A percentile compares a stretch with the other conserved stretches of the same genome.
Evolutionary conservation across 257 asterid genomes (phyloP).

Genomic region (Solanum piurae): DNA sequence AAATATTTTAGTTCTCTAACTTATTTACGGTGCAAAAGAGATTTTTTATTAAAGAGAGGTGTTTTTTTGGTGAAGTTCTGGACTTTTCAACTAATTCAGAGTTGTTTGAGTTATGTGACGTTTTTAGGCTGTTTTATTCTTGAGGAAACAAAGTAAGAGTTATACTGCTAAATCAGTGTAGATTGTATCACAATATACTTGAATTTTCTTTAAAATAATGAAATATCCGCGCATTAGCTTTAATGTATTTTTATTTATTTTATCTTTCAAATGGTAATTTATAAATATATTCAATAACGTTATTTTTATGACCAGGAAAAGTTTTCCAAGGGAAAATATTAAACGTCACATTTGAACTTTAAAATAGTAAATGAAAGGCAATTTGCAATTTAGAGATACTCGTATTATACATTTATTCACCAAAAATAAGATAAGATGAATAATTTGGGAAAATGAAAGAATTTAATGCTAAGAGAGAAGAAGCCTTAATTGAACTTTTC

Average conservation of each 20-base stretch:
- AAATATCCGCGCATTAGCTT: too few species aligned
- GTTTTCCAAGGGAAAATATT: background rate
- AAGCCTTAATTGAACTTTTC: background rate
- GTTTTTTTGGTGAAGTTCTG: too few species aligned
- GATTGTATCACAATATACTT: background rate
- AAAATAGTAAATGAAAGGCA: background rate
- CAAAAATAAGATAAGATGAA: background rate
- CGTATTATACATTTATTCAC: background rate
- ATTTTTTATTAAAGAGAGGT: too few species aligned
- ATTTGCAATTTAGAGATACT: background rate
- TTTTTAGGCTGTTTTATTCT: fast-evolving
- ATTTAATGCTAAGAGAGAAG: background rate
- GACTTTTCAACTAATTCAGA: too few species aligned
- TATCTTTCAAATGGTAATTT: background rate
- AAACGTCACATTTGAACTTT: background rate
- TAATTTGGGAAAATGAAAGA: background rate
- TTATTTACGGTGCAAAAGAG: too few species aligned
- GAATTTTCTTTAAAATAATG: background rate
- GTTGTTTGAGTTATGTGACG: background rate
- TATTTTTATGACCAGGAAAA: background rate
- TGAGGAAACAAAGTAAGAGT: background rate
- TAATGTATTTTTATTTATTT: too few species aligned
- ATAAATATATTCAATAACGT: too few species aligned
- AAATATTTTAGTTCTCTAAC: too few species aligned
- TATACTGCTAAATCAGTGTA: background rate